phyloP scores from a whole-genome alignment of 768 basidiomycete genomes.

The Amanita subjunquillea region DNA sequence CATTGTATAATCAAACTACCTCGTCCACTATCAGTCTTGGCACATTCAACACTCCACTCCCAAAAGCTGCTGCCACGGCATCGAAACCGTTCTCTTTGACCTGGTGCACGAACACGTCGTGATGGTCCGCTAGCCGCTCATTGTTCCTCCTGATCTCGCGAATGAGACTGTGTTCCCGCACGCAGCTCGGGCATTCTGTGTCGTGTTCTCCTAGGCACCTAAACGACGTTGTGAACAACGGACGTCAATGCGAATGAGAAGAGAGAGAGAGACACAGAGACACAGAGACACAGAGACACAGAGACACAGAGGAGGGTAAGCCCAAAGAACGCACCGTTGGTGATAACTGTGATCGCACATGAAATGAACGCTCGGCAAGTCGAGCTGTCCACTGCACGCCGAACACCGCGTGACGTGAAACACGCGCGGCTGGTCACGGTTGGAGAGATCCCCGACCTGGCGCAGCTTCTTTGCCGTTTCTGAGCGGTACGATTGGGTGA shows the following conservation, averaged over 20 bases:
- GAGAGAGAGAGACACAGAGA: too few relatives aligned
- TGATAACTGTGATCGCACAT: constrained; percentile 99
- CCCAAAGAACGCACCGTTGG: constrained; percentile 49
- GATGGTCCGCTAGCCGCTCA: constrained; percentile 71
- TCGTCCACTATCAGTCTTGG: constrained; percentile 23
- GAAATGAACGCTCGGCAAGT: constrained; percentile 90
- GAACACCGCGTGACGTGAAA: constrained; percentile 95
- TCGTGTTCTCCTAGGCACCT: constrained; percentile 90
- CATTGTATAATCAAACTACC: neutral
- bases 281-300: too few relatives aligned
- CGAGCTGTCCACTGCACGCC: constrained; percentile 79
- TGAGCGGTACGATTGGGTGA: constrained; percentile 79
- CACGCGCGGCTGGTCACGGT: constrained; percentile 70
- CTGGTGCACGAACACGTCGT: constrained; percentile 70
- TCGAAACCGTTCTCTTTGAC: constrained; percentile 66
- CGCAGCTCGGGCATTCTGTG: constrained; percentile 84
- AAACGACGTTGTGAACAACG: neutral
- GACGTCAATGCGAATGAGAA: neutral
- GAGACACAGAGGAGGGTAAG: too few relatives aligned
- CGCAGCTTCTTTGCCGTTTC: constrained; percentile 76
- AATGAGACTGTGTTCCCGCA: constrained; percentile 77
- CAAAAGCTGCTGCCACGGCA: constrained; percentile 61
- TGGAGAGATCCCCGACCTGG: constrained; percentile 73
- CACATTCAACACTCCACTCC: constrained; percentile 50
- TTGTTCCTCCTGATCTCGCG: constrained; percentile 86